Evolutionary conservation across 2,329 filamentous ascomycete genomes (phyloP).

Genomic region (Microcyclospora pomicola): DNA sequence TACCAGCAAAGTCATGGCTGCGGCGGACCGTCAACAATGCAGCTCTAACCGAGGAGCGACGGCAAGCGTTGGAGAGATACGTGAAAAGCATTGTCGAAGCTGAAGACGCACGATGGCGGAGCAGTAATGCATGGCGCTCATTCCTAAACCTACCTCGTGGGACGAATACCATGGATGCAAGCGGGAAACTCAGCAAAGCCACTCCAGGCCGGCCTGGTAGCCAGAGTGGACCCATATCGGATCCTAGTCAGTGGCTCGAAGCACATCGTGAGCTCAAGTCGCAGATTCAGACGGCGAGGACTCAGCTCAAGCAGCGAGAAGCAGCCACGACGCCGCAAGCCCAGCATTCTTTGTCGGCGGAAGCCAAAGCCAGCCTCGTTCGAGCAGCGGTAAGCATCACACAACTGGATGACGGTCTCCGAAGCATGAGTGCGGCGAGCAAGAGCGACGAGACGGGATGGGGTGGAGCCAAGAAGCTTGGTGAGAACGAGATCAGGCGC

Average conservation of each 20-base stretch:
- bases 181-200: slow-evolving; percentile 25
- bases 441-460: slow-evolving; percentile 24
- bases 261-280: slow-evolving; percentile 60
- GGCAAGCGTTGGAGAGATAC: slow-evolving; percentile 55
- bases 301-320: slow-evolving; percentile 55
- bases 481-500: slow-evolving; percentile 61
- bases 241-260: slow-evolving; percentile 58
- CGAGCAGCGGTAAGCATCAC: slow-evolving; percentile 51
- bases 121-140: slow-evolving; percentile 55
- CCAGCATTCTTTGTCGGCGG: slow-evolving; percentile 47
- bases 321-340: slow-evolving; percentile 43
- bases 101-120: slow-evolving; percentile 63
- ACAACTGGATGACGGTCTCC: slow-evolving; percentile 52
- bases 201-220: slow-evolving; percentile 20
- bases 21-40: slow-evolving; percentile 56
- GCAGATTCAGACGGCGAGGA: slow-evolving; percentile 52
- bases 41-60: slow-evolving; percentile 57
- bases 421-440: slow-evolving; percentile 21
- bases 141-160: slow-evolving; percentile 58
- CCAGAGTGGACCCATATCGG: slow-evolving; percentile 24
- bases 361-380: slow-evolving; percentile 61
- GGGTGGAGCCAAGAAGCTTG: slow-evolving; percentile 38
- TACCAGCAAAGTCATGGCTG: slow-evolving; percentile 67
- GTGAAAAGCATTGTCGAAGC: slow-evolving; percentile 57
- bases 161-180: slow-evolving; percentile 14